Evolutionary conservation across 805 yeast species (phyloP).

Genomic region (Candida dajiaensis): DNA sequence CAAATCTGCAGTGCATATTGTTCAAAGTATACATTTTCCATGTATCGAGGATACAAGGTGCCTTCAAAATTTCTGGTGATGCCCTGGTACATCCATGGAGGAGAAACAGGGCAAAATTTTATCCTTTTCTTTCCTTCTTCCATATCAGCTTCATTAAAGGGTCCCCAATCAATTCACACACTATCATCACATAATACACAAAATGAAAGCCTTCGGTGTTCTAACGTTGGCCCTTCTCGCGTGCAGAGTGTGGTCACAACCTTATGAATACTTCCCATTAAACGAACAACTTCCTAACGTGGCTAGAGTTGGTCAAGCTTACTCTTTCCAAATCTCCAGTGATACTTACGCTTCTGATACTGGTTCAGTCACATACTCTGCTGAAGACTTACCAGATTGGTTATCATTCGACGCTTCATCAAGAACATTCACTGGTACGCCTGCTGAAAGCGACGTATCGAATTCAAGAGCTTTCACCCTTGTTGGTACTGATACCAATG

Average conservation of each 20-base stretch:
- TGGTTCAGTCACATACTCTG: slow-evolving; percentile 47
- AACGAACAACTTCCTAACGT: slow-evolving; percentile 81
- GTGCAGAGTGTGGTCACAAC: slow-evolving; percentile 30
- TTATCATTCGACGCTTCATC: slow-evolving; percentile 58
- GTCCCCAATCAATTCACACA: not conserved
- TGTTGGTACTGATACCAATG: slow-evolving; percentile 60
- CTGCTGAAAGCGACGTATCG: slow-evolving; percentile 39
- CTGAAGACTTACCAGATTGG: slow-evolving; percentile 69
- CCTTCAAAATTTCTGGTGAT: not conserved
- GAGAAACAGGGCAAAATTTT: not conserved
- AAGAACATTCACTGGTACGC: slow-evolving; percentile 66
- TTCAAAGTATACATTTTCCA: not conserved
- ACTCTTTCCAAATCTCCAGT: slow-evolving; percentile 59
- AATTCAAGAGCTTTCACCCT: slow-evolving; percentile 44
- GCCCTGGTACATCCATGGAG: not conserved
- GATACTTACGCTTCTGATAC: slow-evolving; percentile 56
- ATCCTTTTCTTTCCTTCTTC: not conserved
- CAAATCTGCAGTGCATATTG: not conserved
- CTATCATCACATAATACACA: not conserved
- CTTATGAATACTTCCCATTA: slow-evolving; percentile 70
- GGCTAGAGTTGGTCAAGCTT: slow-evolving; percentile 62
- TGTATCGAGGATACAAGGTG: not conserved
- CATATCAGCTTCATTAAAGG: not conserved
- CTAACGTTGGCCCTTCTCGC: not conserved
- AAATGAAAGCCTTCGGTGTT: not conserved